A percentile compares a stretch with the other conserved stretches of the same genome.
phyloP scores from a whole-genome alignment of 2,329 filamentous ascomycete genomes.

The Metarhizium brunneum region DNA sequence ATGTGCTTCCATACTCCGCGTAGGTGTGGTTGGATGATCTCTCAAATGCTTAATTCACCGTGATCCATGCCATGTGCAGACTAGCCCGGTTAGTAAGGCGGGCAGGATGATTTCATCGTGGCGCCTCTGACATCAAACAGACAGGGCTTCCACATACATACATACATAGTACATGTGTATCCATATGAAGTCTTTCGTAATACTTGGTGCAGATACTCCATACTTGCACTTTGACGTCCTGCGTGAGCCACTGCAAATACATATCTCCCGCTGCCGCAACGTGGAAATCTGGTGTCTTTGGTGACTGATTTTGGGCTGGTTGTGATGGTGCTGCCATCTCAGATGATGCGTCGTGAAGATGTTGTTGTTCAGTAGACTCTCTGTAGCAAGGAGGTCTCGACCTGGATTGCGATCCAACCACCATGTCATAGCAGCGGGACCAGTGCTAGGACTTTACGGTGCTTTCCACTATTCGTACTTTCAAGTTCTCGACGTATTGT shows the following conservation, averaged over 20 bases:
- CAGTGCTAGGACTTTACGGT: neutral
- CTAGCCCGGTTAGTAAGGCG: neutral
- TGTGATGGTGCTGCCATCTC: neutral
- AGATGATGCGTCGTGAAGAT: neutral
- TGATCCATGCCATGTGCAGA: neutral
- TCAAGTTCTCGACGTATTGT: neutral
- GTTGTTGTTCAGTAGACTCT: neutral
- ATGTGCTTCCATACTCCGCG: neutral
- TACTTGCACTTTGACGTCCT: neutral
- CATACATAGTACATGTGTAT: no score
- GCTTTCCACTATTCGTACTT: neutral
- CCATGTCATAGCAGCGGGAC: neutral
- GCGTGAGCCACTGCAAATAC: neutral
- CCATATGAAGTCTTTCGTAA: neutral
- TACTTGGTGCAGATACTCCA: neutral
- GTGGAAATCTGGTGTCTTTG: neutral
- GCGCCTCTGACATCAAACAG: neutral
- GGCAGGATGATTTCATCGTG: neutral
- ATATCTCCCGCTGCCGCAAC: neutral
- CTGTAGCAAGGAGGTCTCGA: neutral
- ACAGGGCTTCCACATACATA: neutral
- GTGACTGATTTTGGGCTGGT: neutral
- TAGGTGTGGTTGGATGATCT: neutral
- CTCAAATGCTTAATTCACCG: neutral
- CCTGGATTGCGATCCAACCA: neutral